phyloP scores from a whole-genome alignment of 257 asterid species.

The Penstemon newberryi region DNA sequence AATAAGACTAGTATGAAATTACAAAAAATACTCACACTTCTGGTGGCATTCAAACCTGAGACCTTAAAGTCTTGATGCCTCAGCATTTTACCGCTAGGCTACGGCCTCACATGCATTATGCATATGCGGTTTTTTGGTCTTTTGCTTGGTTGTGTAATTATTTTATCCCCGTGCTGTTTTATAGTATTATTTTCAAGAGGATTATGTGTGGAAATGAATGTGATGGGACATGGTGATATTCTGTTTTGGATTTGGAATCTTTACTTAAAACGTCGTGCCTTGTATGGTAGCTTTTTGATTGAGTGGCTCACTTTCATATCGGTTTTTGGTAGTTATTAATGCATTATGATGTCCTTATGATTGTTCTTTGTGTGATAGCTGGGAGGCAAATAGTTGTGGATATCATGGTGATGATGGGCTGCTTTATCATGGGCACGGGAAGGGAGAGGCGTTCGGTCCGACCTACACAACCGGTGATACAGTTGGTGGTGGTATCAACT shows the following conservation, averaged over 20 bases:
- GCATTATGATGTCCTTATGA: constrained; percentile 20
- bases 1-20: no score
- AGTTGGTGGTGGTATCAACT: constrained; percentile 93
- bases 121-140: no score
- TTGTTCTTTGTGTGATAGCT: constrained; percentile 47
- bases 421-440: constrained; percentile 86
- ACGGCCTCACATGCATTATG: no score
- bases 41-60: no score
- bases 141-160: no score
- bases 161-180: no score
- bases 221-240: constrained; percentile 5
- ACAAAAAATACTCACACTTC: no score
- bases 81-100: no score
- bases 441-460: constrained; percentile 92
- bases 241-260: not conserved
- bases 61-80: no score
- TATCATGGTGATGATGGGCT: constrained; percentile 94
- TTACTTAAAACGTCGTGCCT: not conserved
- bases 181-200: not conserved
- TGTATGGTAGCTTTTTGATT: not conserved
- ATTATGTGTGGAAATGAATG: not conserved
- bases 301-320: not conserved
- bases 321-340: constrained; percentile 11
- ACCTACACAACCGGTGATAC: constrained; percentile 81
- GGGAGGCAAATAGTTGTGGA: constrained; percentile 93